Conservation (phyloP, 192 early-diverging fungal genomes). For the Lunasporangiospora selenospora region DNA sequence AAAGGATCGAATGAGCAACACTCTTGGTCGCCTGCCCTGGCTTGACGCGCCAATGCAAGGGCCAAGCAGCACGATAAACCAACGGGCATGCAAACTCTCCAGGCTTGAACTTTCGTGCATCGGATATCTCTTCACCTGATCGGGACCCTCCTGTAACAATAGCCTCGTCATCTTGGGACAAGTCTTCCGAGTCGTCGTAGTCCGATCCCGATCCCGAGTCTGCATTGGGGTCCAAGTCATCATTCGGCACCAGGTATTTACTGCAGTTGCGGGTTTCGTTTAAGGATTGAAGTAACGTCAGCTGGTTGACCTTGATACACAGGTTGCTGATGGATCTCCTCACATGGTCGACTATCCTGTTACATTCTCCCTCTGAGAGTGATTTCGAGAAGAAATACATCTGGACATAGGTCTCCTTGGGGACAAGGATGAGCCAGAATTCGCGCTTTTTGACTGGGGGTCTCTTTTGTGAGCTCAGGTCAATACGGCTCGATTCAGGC, state of each 20-base stretch:
- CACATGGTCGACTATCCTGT: constrained; percentile 59
- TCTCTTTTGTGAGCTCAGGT: background rate
- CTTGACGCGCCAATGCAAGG: constrained; percentile 78
- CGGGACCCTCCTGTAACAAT: constrained; percentile 27
- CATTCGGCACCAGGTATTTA: constrained; percentile 46
- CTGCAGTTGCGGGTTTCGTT: constrained; percentile 68
- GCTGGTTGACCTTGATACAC: constrained; percentile 69
- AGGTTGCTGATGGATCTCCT: constrained; percentile 63
- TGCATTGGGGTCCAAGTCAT: constrained; percentile 14
- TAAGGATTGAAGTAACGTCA: constrained; percentile 66
- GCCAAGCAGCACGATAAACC: constrained; percentile 67
- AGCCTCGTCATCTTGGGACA: constrained; percentile 64
- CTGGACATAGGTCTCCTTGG: constrained; percentile 59
- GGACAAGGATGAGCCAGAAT: constrained; percentile 72
- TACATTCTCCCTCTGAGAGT: constrained; percentile 55
- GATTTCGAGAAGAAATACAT: constrained; percentile 76
- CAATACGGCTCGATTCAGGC: background rate
- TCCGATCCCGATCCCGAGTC: constrained; percentile 45
- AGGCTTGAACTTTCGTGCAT: constrained; percentile 53
- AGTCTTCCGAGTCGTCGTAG: constrained; percentile 58
- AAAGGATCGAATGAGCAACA: constrained; percentile 59
- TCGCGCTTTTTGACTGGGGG: constrained; percentile 31
- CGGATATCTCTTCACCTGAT: constrained; percentile 11
- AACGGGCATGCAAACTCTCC: constrained; percentile 77
- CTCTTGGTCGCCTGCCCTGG: constrained; percentile 68